phyloP scores from a whole-genome alignment of 352 stramenopile species.

The Pseudoperonospora humuli region DNA sequence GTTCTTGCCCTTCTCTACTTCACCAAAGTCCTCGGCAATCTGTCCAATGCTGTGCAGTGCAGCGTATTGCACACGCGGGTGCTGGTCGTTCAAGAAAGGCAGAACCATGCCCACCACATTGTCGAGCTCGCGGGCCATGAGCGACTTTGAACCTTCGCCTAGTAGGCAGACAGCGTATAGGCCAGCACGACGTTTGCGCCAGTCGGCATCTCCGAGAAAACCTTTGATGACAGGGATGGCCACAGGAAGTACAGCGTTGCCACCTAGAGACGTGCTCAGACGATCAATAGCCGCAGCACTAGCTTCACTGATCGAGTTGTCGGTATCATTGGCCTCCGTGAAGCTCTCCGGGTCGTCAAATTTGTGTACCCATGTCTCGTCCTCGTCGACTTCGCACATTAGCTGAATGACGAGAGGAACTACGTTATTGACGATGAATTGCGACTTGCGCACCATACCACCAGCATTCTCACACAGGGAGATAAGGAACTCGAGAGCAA shows the following conservation, averaged over 20 bases:
- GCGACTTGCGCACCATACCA: conserved; percentile 74
- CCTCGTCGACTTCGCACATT: conserved; percentile 76
- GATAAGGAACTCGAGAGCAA: conserved; percentile 78
- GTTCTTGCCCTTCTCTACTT: conserved; percentile 83
- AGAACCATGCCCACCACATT: conserved; percentile 64
- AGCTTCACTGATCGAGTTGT: conserved; percentile 63
- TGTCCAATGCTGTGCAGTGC: conserved; percentile 79
- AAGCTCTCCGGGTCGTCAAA: conserved; percentile 82
- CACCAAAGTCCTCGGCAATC: conserved; percentile 73
- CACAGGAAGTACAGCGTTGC: conserved; percentile 63
- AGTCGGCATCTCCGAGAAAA: conserved; percentile 56
- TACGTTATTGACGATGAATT: conserved; percentile 49
- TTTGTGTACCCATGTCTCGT: conserved; percentile 54
- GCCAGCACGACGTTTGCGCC: conserved; percentile 68
- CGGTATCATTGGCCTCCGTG: conserved; percentile 47
- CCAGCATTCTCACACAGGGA: conserved; percentile 74
- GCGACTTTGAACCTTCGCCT: conserved; percentile 64
- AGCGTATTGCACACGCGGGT: conserved; percentile 77
- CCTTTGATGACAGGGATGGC: conserved; percentile 67
- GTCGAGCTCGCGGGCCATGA: conserved; percentile 76
- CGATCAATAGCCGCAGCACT: conserved; percentile 72
- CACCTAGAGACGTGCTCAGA: conserved; percentile 60
- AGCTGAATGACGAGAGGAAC: conserved; percentile 72
- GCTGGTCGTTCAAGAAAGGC: conserved; percentile 57
- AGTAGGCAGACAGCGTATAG: conserved; percentile 75